Base-by-base conservation (phyloP, 202 grass and related monocot genomes). In the Hordeum pubiflorum region DNA sequence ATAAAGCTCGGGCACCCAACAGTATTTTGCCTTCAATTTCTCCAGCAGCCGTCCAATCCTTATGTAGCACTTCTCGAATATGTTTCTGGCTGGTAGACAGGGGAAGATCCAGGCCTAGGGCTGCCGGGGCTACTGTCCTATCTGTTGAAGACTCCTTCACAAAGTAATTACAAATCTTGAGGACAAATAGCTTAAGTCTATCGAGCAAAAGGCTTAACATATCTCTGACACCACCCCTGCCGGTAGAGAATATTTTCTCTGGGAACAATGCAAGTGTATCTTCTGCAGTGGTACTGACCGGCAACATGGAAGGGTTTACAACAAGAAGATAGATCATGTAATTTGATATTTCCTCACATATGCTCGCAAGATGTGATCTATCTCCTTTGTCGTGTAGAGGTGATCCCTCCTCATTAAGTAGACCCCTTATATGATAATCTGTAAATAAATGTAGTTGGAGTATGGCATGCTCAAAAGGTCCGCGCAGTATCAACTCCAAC, bases 241-340 rank as follows among this genome's bases (percentile, higher is more conserved):
- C 7, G 5, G 38, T 44, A 70, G 66, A 70, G 66, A 70, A 70
- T 43, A 26, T 22, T 44, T 9, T 44, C 38, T 70, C 22, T 70
- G 66, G 39, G 66, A 70, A 70, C 21, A 70, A 44, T 72, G 69
- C 13, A 50, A 72, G 43, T 17, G 24, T 52, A 52, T 72, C 69
- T 52, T 52, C 12, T 72, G 69, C 13, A 72, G 69, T 60, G n/a
- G 22, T 41, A 23, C 55, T 40, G 55, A 77, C 74, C 0, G 74
- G 74, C 6, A 61, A 43, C 74, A 77, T 77, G 20, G 74, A 77
- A 77, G 74, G 74, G 4, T 77, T 58, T 20, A 77, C 57, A 5
- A 17, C 74, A 9, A 77, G 33, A 77, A 77, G 74, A 41, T 77
- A 75, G n/a, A 75, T 3, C 72, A 75, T 75, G 52, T 58, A 75